Conservation (phyloP, 352 stramenopile species). For the Phytopythium delawarense region DNA sequence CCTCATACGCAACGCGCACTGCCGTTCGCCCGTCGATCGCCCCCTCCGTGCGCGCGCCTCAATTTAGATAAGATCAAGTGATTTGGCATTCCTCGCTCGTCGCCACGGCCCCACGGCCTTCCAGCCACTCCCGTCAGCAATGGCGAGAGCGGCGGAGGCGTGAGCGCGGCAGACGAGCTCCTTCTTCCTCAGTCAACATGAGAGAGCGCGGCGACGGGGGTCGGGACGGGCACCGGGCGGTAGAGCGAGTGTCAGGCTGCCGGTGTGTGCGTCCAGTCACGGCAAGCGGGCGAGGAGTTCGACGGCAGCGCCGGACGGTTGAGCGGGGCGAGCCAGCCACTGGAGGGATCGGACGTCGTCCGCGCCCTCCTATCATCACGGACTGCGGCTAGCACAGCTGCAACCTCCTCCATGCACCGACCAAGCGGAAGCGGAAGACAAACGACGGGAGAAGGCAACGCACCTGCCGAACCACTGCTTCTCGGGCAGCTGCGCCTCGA, state of each 20-base stretch:
- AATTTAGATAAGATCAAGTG: constrained; percentile 88
- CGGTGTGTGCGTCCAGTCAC: background rate
- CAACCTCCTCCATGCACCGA: background rate
- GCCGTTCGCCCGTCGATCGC: background rate
- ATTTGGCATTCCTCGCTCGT: constrained; percentile 74
- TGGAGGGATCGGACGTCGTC: background rate
- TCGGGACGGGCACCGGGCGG: background rate
- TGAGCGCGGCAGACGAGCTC: constrained; percentile 17
- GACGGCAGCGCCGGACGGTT: constrained; percentile 5
- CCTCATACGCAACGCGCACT: background rate
- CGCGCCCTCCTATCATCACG: background rate
- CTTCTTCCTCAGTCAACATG: constrained; percentile 41
- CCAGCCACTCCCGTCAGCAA: background rate
- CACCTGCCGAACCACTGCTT: constrained; percentile 88
- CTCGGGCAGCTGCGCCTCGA: constrained; percentile 64
- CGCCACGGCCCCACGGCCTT: background rate
- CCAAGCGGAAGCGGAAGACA: background rate
- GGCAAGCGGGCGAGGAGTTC: constrained; percentile 18
- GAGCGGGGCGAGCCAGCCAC: background rate
- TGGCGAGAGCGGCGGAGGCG: background rate
- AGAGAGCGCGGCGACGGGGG: constrained; percentile 7
- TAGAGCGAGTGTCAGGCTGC: background rate
- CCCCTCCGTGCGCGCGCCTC: background rate
- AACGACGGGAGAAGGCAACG: background rate
- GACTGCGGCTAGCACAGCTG: background rate